Evolutionary conservation across 768 basidiomycete species (phyloP).

Genomic region (Fomitopsis pulvina): DNA sequence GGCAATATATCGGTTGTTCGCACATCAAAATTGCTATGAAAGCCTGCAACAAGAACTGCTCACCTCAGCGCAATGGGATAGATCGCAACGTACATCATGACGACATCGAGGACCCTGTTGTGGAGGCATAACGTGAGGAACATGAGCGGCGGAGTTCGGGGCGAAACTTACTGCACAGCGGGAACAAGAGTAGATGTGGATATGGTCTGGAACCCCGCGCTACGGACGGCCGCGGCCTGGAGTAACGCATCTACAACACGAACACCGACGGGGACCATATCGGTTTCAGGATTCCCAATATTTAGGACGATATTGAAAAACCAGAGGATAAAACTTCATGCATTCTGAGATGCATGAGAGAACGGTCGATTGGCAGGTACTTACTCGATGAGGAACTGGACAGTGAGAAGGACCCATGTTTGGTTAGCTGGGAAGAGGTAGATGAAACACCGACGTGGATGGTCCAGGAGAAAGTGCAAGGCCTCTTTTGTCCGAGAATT

Average conservation of each 20-base stretch:
- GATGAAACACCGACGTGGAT: constrained; percentile 87
- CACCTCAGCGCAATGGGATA: constrained; percentile 80
- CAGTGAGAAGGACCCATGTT: constrained; percentile 78
- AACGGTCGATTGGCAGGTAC: constrained; percentile 12
- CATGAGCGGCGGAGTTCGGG: neutral
- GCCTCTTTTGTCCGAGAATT: constrained; percentile 65
- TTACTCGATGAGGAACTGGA: constrained; percentile 66
- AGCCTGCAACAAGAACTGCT: neutral
- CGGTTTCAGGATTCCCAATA: constrained; percentile 66
- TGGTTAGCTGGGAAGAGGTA: constrained; percentile 89
- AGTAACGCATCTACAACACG: constrained; percentile 68
- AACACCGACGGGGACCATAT: constrained; percentile 59
- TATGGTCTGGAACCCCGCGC: constrained; percentile 80
- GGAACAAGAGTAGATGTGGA: constrained; percentile 65
- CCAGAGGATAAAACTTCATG: constrained; percentile 41
- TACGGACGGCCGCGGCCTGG: constrained; percentile 74
- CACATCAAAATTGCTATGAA: neutral
- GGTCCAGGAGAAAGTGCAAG: constrained; percentile 85
- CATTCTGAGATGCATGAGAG: neutral
- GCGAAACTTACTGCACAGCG: constrained; percentile 63
- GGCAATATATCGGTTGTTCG: neutral
- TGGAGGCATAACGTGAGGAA: neutral
- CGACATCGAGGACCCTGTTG: constrained; percentile 77
- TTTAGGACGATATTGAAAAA: constrained; percentile 83
- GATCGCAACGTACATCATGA: constrained; percentile 90